Evolutionary conservation across 2,329 filamentous ascomycete genomes (phyloP).

Genomic region (Bipolaris oryzae): DNA sequence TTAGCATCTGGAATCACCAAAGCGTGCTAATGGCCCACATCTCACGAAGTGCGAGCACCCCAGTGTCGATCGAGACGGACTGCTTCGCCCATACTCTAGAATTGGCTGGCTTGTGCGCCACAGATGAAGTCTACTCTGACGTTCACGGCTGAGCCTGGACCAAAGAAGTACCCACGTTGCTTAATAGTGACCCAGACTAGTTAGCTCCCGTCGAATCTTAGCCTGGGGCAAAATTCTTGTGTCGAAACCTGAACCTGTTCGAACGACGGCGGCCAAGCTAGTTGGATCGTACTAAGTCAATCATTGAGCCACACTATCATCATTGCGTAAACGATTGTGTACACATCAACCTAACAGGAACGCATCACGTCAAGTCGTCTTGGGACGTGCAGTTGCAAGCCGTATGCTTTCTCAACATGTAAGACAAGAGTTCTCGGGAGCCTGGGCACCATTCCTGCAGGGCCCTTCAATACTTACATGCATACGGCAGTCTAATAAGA

Average conservation of each 20-base stretch:
- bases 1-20: slow-evolving; percentile 6
- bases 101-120: slow-evolving; percentile 11
- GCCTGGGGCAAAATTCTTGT: not conserved
- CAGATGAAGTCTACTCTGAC: slow-evolving; percentile 9
- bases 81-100: not conserved
- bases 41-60: slow-evolving; percentile 1
- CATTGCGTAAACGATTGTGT: not conserved
- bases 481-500: slow-evolving; percentile 3
- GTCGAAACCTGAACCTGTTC: not conserved
- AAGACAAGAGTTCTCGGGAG: not conserved
- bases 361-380: not conserved
- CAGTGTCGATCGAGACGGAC: slow-evolving; percentile 12
- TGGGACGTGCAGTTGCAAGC: not conserved
- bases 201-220: slow-evolving; percentile 5
- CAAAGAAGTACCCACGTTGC: slow-evolving; percentile 2
- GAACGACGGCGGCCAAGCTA: not conserved
- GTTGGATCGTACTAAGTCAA: not conserved
- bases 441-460: not conserved
- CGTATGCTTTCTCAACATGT: not conserved
- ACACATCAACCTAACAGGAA: not conserved
- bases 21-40: slow-evolving; percentile 9
- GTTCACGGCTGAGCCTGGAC: slow-evolving; percentile 7
- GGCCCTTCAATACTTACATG: not conserved
- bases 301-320: not conserved
- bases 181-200: not conserved